Conservation (phyloP, 176 grass and related monocot genomes). For the Bromus sterilis region DNA sequence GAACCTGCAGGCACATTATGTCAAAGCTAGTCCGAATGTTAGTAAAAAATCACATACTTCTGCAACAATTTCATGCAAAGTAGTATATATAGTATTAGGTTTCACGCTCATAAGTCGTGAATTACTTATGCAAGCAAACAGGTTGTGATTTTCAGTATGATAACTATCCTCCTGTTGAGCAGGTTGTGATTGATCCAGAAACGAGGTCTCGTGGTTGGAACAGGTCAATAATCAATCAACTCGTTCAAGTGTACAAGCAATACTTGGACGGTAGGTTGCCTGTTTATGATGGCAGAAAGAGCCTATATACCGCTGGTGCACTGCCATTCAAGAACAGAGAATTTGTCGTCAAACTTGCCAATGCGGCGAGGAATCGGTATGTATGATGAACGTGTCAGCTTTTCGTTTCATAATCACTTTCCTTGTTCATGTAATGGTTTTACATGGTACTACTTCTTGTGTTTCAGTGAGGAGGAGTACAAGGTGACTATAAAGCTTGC, state of each 20-base stretch:
- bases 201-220: conserved; percentile 16
- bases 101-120: neutral
- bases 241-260: conserved; percentile 13
- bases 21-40: neutral
- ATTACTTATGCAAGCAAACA: neutral
- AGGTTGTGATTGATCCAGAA: conserved; percentile 49
- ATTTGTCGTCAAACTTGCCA: conserved; percentile 38
- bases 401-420: neutral
- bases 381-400: neutral
- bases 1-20: neutral
- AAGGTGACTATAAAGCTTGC: conserved; percentile 51
- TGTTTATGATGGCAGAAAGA: conserved; percentile 52
- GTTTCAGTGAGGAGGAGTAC: conserved; percentile 32
- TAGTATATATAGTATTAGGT: too few relatives aligned
- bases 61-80: too few relatives aligned
- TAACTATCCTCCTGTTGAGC: neutral
- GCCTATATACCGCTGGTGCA: conserved; percentile 49
- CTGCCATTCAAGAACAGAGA: conserved; percentile 45
- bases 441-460: neutral
- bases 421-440: neutral
- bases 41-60: too few relatives aligned
- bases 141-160: neutral
- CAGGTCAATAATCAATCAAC: conserved; percentile 30
- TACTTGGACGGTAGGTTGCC: conserved; percentile 26
- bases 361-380: conserved; percentile 13